Evolutionary conservation across 257 asterid species (phyloP), one percentile per base, ranked within the genome.

Genomic region (Mitragyna speciosa): DNA sequence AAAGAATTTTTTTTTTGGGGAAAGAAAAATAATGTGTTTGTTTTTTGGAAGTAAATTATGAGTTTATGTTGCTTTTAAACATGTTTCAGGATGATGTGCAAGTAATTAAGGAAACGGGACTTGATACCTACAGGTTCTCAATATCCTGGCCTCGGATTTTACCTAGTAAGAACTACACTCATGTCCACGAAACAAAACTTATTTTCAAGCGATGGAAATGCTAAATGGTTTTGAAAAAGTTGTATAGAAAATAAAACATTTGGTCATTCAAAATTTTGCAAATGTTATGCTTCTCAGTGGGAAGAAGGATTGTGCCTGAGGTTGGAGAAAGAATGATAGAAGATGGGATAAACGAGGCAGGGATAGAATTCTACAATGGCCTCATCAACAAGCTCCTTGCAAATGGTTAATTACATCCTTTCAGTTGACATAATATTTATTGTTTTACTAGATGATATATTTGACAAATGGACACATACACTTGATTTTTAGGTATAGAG

Each of bases 351-450:
- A 70, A 70, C 30, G 19, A 71, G 31, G 17, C 8, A 24, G 75
- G 75, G 16, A 48, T 71, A 41, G 59, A 22, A 9, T 71, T 39
- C 75, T 71, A 71, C 31, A 45, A 71, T 45, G 15, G n/a, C 4
- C 75, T 71, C 75, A 71, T 71, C 12, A 10, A 71, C 59, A n/a
- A 17, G 56, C 75, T 71, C 36, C 33, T 71, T n/a, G 75, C 26
- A 9, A 71, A 41, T 47, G 75, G 75, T 71, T 19, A 36, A 54
- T 54, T 19, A 17, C 6, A 54, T 54, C n/a, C n/a, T 6, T 4
- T 54, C n/a, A 54, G 52, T 11, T 48, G 52, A 48, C 9, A 48
- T 48, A 6, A 48, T 48, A 48, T 48, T 11, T 11, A 9, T 49
- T 14, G 12, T 49, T 49, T 12, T 12, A 1, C n/a, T 54, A 4